Base-by-base conservation (phyloP, 805 yeast genomes). In the Teunomyces panamensis region DNA sequence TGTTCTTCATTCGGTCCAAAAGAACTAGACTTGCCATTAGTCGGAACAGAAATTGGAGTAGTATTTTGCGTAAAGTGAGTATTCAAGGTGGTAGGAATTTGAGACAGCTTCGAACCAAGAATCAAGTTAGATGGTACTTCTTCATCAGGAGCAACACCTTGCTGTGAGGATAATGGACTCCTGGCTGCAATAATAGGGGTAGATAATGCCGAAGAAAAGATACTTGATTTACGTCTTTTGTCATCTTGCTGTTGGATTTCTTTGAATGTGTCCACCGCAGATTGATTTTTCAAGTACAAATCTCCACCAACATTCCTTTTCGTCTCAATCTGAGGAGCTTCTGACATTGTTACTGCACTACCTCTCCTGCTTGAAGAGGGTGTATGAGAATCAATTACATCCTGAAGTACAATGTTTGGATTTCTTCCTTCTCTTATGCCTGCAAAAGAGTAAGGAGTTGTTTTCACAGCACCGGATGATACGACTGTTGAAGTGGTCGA, bases 241-340 rank as follows among this genome's bases (percentile, higher is more conserved):
- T 71, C 73, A 52, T 73, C 77, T 50, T 68, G 57, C 48, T 64
- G 60, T 51, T 73, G 75, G 13, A 73, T 68, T 6, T 64, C 77
- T 45, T 72, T 73, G 56, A 73, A 71, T 2, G 76, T 66, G 36
- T 73, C 77, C 9, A 71, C 70, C 1, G 63, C 64, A 1, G 74
- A 63, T 50, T 73, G 77, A 50, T 72, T 73, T 44, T 59, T 63
- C 51, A 73, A 52, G 57, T 73, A 73, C 33, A 73, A 58, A 49
- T 73, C 77, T 9, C 78, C 78, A 2, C 69, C 76, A 5, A 73
- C 78, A 49, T 73, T 72, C 37, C 77, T 53, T 51, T 71, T 73
- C 2, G 78, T 73, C 53, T 73, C 78, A 28, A 73, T 63, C 54
- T 69, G 74, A 3, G 73, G 72, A 1, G 77, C 77, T 49, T 70